These are phyloP conservation scores for Aspergillus ostianus DNA, from an alignment of 495 filamentous ascomycete genomes.

Conservation along the genomic window DNA sequence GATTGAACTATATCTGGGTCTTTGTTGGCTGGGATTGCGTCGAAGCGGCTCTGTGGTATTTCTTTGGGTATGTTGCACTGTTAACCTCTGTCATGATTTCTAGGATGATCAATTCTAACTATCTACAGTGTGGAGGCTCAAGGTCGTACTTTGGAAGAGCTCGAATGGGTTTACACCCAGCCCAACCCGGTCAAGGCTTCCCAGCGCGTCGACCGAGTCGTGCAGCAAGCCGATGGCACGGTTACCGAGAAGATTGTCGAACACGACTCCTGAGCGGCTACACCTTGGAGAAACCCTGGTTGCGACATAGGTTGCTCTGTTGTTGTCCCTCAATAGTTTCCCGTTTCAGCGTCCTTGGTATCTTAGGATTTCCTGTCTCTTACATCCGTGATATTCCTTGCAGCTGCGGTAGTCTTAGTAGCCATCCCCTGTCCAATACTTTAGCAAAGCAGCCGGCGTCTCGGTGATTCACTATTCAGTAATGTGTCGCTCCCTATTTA, in stretches of 20 bases:
- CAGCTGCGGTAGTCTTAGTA: no score
- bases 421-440: no score
- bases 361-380: no score
- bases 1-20: constrained; percentile 61
- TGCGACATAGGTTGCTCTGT: no score
- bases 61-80: constrained; percentile 50
- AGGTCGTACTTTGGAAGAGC: constrained; percentile 69
- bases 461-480: no score
- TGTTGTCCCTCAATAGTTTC: no score
- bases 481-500: no score
- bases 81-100: not conserved
- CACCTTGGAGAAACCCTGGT: no score
- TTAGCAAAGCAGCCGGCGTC: no score
- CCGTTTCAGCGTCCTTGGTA: no score
- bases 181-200: constrained; percentile 58
- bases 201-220: constrained; percentile 54
- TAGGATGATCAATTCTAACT: not conserved
- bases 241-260: constrained; percentile 50
- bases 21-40: constrained; percentile 63
- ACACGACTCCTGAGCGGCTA: not conserved
- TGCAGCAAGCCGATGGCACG: constrained; percentile 49
- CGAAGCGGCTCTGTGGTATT: constrained; percentile 56
- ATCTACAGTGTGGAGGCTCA: constrained; percentile 56
- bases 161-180: constrained; percentile 66
- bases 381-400: no score